phyloP scores from a whole-genome alignment of 768 basidiomycete species.

The Coprinellus aureogranulatus region DNA sequence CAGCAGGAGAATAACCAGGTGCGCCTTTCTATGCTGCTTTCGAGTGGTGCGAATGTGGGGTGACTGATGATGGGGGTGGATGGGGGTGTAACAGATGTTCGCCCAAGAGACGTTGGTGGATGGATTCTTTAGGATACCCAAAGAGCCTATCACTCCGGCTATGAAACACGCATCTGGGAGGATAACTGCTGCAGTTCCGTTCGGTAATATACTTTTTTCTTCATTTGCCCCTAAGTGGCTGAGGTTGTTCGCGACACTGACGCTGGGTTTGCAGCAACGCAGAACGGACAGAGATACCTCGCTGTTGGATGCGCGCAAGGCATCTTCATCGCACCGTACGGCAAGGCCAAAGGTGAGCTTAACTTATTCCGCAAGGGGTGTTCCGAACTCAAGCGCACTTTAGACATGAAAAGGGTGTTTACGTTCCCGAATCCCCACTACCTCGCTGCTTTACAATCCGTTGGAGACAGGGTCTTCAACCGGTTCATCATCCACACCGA shows the following conservation, averaged over 20 bases:
- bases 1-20: slow-evolving; percentile 76
- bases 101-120: slow-evolving; percentile 58
- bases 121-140: slow-evolving; percentile 53
- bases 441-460: slow-evolving; percentile 53
- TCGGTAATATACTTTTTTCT: too few relatives aligned
- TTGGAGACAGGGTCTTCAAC: slow-evolving; percentile 47
- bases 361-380: not conserved
- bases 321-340: slow-evolving; percentile 60
- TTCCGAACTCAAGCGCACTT: not conserved
- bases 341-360: slow-evolving; percentile 48
- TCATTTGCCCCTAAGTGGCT: too few relatives aligned
- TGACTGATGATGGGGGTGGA: too few relatives aligned
- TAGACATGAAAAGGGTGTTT: slow-evolving; percentile 64
- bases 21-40: not conserved
- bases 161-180: slow-evolving; percentile 50
- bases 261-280: slow-evolving; percentile 25
- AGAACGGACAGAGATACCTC: slow-evolving; percentile 36
- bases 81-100: too few relatives aligned
- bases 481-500: slow-evolving; percentile 69
- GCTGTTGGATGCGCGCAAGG: slow-evolving; percentile 68
- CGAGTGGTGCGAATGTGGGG: too few relatives aligned
- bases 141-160: slow-evolving; percentile 25
- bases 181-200: slow-evolving; percentile 57
- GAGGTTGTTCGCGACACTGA: too few relatives aligned
- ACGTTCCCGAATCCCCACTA: slow-evolving; percentile 45